Conservation (phyloP, 2,329 filamentous ascomycete genomes). For the Onygena corvina region DNA sequence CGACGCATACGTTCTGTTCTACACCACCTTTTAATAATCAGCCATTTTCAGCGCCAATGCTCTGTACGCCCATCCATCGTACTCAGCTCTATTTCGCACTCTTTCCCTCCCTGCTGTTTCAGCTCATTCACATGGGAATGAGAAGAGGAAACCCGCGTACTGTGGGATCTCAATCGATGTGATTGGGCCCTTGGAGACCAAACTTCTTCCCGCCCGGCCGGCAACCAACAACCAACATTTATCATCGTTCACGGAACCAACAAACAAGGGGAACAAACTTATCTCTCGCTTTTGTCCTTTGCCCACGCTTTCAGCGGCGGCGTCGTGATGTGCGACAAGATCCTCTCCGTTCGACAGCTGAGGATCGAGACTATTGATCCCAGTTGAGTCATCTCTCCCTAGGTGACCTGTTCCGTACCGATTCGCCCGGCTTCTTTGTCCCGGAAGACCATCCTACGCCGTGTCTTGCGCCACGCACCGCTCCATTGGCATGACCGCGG, state of each 20-base stretch:
- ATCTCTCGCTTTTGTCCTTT: neutral
- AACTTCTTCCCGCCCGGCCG: neutral
- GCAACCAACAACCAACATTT: conserved; percentile 5
- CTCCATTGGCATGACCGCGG: neutral
- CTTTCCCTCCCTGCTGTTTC: neutral
- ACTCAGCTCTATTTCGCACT: neutral
- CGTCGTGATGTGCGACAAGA: neutral
- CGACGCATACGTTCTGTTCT: conserved; percentile 6
- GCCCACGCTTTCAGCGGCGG: neutral
- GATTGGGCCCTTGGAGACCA: neutral
- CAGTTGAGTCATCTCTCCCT: neutral
- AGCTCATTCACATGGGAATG: neutral
- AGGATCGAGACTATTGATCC: neutral
- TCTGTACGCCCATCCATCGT: conserved; percentile 3
- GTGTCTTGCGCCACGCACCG: neutral
- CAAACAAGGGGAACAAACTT: neutral
- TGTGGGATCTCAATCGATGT: neutral
- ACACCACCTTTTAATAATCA: conserved; percentile 16
- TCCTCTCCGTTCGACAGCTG: neutral
- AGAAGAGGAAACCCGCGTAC: neutral
- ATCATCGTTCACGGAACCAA: neutral
- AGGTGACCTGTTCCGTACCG: neutral
- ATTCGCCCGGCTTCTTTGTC: neutral
- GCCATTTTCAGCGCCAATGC: conserved; percentile 15
- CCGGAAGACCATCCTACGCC: neutral